These are phyloP conservation scores for Diplodia intermedia DNA, from an alignment of 2,329 filamentous ascomycete genomes.

Conservation along the genomic window DNA sequence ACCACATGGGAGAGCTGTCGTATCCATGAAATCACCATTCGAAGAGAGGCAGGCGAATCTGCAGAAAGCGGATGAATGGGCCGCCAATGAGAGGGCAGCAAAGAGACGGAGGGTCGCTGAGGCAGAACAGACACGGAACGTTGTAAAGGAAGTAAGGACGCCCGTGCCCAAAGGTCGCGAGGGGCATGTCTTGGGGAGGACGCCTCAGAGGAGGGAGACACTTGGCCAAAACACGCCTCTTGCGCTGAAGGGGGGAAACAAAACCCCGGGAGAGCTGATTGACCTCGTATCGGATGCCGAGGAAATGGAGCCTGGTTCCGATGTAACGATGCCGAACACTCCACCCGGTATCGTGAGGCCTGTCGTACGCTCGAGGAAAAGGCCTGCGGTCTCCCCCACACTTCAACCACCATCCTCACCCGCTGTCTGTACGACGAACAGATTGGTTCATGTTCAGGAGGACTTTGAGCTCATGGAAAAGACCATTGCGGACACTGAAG, in stretches of 20 bases:
- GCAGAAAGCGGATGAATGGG: slow-evolving; percentile 41
- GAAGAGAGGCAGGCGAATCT: slow-evolving; percentile 56
- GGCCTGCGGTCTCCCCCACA: background rate
- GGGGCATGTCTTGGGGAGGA: background rate
- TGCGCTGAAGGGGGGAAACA: background rate
- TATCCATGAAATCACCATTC: slow-evolving; percentile 69
- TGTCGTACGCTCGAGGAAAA: background rate
- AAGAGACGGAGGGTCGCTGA: slow-evolving; percentile 49
- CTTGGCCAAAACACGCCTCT: slow-evolving; percentile 7
- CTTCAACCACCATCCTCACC: slow-evolving; percentile 45
- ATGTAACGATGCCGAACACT: slow-evolving; percentile 28
- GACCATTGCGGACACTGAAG: slow-evolving; percentile 25
- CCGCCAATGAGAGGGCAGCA: slow-evolving; percentile 42
- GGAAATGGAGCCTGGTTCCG: slow-evolving; percentile 10
- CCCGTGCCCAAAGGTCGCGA: slow-evolving; percentile 7
- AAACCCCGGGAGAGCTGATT: slow-evolving; percentile 7
- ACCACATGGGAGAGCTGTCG: slow-evolving; percentile 65
- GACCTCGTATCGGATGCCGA: slow-evolving; percentile 30
- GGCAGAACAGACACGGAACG: slow-evolving; percentile 35
- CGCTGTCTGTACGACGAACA: slow-evolving; percentile 47
- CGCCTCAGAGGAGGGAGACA: background rate
- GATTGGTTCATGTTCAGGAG: slow-evolving; percentile 44
- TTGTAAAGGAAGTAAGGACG: slow-evolving; percentile 35
- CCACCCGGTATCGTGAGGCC: slow-evolving; percentile 8
- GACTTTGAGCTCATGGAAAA: slow-evolving; percentile 24